These are phyloP conservation scores for Amylocystis lapponica DNA, from an alignment of 768 basidiomycete species.

Conservation along the genomic window DNA sequence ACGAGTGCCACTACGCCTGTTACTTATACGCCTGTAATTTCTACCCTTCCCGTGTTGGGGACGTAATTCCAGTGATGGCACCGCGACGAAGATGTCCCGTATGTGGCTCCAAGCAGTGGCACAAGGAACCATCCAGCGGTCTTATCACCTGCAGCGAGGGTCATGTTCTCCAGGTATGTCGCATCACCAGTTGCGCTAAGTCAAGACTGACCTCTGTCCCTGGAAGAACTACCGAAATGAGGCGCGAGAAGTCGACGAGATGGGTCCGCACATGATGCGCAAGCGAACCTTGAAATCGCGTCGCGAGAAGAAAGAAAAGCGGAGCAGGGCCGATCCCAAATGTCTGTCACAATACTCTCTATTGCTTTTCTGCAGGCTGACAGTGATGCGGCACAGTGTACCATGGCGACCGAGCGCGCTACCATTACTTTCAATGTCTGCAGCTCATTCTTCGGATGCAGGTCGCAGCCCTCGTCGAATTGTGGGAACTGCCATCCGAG, in stretches of 20 bases:
- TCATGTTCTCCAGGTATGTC: slow-evolving; percentile 75
- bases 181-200: neutral
- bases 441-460: slow-evolving; percentile 81
- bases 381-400: slow-evolving; percentile 49
- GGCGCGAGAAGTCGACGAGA: slow-evolving; percentile 59
- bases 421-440: slow-evolving; percentile 77
- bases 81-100: slow-evolving; percentile 62
- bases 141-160: slow-evolving; percentile 86
- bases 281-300: slow-evolving; percentile 62
- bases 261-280: slow-evolving; percentile 54
- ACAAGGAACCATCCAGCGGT: slow-evolving; percentile 78
- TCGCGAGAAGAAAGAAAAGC: slow-evolving; percentile 44
- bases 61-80: slow-evolving; percentile 39
- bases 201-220: neutral
- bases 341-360: slow-evolving; percentile 32
- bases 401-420: slow-evolving; percentile 73
- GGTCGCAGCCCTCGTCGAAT: slow-evolving; percentile 45
- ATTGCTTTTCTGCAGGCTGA: neutral
- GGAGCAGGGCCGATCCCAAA: slow-evolving; percentile 53
- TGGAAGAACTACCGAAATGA: slow-evolving; percentile 79
- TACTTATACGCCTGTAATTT: neutral
- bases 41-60: neutral
- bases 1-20: too few relatives aligned
- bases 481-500: slow-evolving; percentile 73
- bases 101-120: slow-evolving; percentile 84